phyloP scores from a whole-genome alignment of 345 rosid genomes.

The Isatis tinctoria region DNA sequence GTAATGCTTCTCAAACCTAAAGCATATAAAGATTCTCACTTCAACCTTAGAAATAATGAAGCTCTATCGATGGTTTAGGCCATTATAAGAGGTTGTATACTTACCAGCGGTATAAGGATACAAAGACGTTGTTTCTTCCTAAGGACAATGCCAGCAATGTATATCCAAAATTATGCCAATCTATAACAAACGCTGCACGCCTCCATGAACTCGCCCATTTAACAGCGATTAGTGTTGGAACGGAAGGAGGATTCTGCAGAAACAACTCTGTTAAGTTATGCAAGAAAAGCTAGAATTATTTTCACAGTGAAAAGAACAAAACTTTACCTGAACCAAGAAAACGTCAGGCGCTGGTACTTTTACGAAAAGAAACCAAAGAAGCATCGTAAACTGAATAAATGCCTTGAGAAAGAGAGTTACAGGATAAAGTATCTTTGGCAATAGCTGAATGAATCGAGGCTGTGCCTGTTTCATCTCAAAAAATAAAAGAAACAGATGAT shows the following conservation, averaged over 20 bases:
- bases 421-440: conserved; percentile 61
- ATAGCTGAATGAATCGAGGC: conserved; percentile 43
- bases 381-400: conserved; percentile 63
- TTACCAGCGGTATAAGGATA: conserved; percentile 82
- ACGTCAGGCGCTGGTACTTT: conserved; percentile 73
- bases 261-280: not conserved
- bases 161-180: conserved; percentile 99
- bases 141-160: conserved; percentile 83
- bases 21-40: not conserved
- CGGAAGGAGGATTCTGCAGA: conserved; percentile 92
- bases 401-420: conserved; percentile 75
- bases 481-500: not conserved
- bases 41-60: not conserved
- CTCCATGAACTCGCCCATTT: conserved; percentile 91
- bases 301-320: not conserved
- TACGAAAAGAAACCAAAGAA: conserved; percentile 83
- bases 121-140: conserved; percentile 75
- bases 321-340: conserved; percentile 80
- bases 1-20: conserved; percentile 77
- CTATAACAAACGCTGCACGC: conserved; percentile 62
- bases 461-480: conserved; percentile 42
- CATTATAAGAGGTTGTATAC: not conserved
- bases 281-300: not conserved
- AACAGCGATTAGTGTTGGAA: conserved; percentile 80
- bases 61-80: not conserved